These are phyloP conservation scores for Clarireedia hainanense DNA, from an alignment of 2,329 filamentous ascomycete species.

Conservation along the genomic window DNA sequence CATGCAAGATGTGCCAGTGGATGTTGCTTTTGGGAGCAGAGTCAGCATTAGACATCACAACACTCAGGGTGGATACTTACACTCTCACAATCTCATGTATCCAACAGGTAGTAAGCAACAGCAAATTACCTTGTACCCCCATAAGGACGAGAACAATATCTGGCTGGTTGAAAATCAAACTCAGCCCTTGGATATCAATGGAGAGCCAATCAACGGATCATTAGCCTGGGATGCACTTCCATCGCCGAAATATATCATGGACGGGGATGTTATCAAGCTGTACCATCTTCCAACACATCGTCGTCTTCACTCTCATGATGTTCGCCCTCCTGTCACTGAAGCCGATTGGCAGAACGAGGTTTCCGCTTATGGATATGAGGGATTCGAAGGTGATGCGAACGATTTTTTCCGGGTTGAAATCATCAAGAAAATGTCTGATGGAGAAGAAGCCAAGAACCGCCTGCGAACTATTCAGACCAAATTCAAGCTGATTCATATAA, in stretches of 20 bases:
- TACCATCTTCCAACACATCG: slow-evolving; percentile 80
- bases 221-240: slow-evolving; percentile 71
- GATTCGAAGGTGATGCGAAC: slow-evolving; percentile 94
- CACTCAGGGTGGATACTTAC: slow-evolving; percentile 94
- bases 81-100: slow-evolving; percentile 97
- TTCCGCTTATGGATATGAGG: slow-evolving; percentile 94
- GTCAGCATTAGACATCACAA: slow-evolving; percentile 88
- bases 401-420: slow-evolving; percentile 95
- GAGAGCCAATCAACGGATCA: slow-evolving; percentile 71
- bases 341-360: slow-evolving; percentile 94
- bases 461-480: slow-evolving; percentile 93
- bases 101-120: slow-evolving; percentile 96
- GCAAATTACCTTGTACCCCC: slow-evolving; percentile 94
- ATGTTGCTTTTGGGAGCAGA: slow-evolving; percentile 82
- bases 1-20: slow-evolving; percentile 91
- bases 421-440: slow-evolving; percentile 78
- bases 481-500: slow-evolving; percentile 89
- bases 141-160: slow-evolving; percentile 98
- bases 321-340: slow-evolving; percentile 78
- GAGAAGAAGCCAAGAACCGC: slow-evolving; percentile 70
- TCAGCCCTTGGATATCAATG: slow-evolving; percentile 71
- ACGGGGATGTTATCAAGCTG: slow-evolving; percentile 73
- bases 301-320: slow-evolving; percentile 91
- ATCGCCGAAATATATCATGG: slow-evolving; percentile 60
- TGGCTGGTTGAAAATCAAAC: slow-evolving; percentile 96